Evolutionary conservation across 148 eudicot genomes (phyloP).

Genomic region (Amaranthus palmeri): DNA sequence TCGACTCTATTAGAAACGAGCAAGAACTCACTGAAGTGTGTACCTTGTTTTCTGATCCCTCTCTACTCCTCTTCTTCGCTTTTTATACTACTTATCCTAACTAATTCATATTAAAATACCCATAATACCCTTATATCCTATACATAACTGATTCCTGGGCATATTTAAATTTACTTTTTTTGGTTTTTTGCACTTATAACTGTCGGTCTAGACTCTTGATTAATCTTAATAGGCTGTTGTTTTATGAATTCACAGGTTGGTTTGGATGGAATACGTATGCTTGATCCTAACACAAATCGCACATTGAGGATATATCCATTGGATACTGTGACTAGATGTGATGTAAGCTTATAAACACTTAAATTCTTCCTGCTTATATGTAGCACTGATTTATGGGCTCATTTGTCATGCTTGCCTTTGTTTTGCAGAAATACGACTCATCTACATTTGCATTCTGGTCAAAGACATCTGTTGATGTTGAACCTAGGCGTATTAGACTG

Average conservation of each 20-base stretch:
- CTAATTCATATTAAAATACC: too few species aligned
- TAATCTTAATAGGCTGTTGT: too few species aligned
- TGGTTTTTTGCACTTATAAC: too few species aligned
- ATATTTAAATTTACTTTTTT: too few species aligned
- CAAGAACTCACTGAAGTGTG: too few species aligned
- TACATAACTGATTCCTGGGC: too few species aligned
- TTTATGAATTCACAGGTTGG: slow-evolving; percentile 54
- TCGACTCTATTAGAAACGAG: too few species aligned
- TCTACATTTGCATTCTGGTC: slow-evolving; percentile 85
- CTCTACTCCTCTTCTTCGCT: too few species aligned
- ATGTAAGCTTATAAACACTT: slow-evolving; percentile 39
- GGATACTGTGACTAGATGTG: slow-evolving; percentile 72
- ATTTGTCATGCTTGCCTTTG: slow-evolving; percentile 8
- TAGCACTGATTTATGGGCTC: background rate
- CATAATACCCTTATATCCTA: too few species aligned
- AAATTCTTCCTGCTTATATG: background rate
- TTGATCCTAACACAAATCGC: slow-evolving; percentile 72
- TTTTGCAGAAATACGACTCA: slow-evolving; percentile 49
- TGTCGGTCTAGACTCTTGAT: too few species aligned
- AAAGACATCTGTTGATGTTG: slow-evolving; percentile 80
- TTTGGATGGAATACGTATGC: slow-evolving; percentile 95
- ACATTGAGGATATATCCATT: slow-evolving; percentile 85
- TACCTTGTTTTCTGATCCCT: too few species aligned
- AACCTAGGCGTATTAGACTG: slow-evolving; percentile 81
- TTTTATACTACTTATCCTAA: too few species aligned